Conservation (phyloP, 148 eudicot genomes). For the Diospyros lotus region DNA sequence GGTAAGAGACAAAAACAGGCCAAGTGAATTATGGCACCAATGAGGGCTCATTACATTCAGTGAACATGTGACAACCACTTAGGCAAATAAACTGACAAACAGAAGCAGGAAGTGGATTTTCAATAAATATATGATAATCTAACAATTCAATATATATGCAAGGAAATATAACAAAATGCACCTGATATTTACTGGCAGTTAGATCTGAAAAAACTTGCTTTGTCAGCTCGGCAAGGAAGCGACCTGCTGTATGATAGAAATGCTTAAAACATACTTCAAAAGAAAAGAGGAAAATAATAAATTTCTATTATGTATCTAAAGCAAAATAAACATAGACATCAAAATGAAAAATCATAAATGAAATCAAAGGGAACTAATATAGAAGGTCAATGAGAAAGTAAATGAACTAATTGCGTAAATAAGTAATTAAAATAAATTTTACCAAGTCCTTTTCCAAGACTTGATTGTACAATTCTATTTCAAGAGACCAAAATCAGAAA, state of each 20-base stretch:
- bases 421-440: not conserved
- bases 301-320: not conserved
- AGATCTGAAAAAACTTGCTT: conserved; percentile 93
- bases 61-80: too few species aligned
- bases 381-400: not conserved
- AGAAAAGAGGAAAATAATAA: not conserved
- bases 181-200: conserved; percentile 96
- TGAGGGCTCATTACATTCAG: too few species aligned
- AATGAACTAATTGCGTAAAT: not conserved
- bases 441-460: not conserved
- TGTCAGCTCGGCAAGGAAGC: conserved; percentile 96
- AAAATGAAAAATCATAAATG: not conserved
- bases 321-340: not conserved
- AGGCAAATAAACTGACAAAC: conserved; percentile 11
- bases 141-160: not conserved
- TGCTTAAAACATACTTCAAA: not conserved
- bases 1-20: too few species aligned
- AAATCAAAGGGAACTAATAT: not conserved
- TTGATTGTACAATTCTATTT: not conserved
- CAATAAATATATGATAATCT: conserved; percentile 1
- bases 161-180: conserved; percentile 18
- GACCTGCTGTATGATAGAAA: conserved; percentile 45
- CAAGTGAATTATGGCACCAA: too few species aligned
- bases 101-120: not conserved
- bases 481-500: not conserved